Base-by-base conservation (phyloP, 306 rosid species). In the Cucumis hystrix region DNA sequence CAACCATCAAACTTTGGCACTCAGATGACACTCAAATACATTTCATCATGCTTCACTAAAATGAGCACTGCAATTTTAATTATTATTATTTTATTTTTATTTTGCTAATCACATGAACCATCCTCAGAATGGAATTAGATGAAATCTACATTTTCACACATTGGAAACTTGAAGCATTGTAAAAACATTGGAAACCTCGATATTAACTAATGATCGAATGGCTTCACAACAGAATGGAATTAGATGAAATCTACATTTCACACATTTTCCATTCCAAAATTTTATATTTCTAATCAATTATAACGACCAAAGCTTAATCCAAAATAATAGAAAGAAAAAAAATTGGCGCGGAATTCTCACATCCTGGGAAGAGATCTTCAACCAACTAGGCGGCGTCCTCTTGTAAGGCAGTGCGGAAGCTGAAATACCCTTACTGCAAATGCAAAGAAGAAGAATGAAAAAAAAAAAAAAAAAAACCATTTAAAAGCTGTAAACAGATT, bases 331-430 rank as follows among this genome's bases (percentile, higher is more conserved):
- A 62, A 17, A 49, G 0, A 63, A 1, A 77, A 49, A 30, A 62
- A 56, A 0, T 70, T 43, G 75, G 57, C 14, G 41, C 17, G 76
- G 51, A 74, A 37, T 59, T 7, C 89, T 86, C 17, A 89, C 98
- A 86, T 93, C 98, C 71, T 87, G 91, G 41, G 89, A 74, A 30
- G 98, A 82, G 86, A 80, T 87, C 88, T 91, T 91, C 84, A 91
- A 80, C 98, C 98, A 93, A 65, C 88, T 88, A 0, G 90, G 89
- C 8, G 96, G 87, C 0, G 93, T 87, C 66, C 98, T 89, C 91
- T 87, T 93, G 79, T 89, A 93, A 2, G 98, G 98, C 55, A 93
- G 85, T 78, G 95, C 95, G 11, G 98, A 93, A 71, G 88, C 87
- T 2, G 98, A 93, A 74, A 93, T 93, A 85, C 98, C 98, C 87